Base-by-base conservation (phyloP, 352 stramenopile genomes). In the Phytophthora citrophthora region DNA sequence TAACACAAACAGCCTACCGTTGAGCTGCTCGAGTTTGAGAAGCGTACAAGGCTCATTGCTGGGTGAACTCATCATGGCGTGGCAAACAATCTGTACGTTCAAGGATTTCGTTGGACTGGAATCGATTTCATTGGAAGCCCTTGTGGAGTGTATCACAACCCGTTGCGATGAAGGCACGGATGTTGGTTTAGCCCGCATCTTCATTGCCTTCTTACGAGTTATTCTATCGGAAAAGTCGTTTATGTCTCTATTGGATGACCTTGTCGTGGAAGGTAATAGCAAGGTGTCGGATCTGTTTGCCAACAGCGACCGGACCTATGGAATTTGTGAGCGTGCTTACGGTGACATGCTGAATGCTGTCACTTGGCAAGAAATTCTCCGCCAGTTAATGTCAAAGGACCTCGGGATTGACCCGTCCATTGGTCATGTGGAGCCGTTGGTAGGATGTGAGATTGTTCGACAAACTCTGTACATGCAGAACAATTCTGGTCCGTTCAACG, bases 341-440 rank as follows among this genome's bases (percentile, higher is more conserved):
- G 67, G 75, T n/a, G 86, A 93, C 24, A 83, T 90, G 64, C 40
- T 95, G 43, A 91, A 88, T 68, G 74, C 79, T 18, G 70, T 93
- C n/a, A 93, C 84, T 3, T 95, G 87, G 87, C 87, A 90, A 61
- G 87, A 95, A 38, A 91, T 93, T 63, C 73, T 95, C 26, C 83
- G 87, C 4, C 83, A 93, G 46, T 60, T 93, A 5, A 91, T 95
- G 83, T 82, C 85, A 3, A 92, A 94, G 51, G 83, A 91, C 62
- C 64, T 94, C 8, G 82, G 76, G 8, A 88, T 92, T 6, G 85
- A 94, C 44, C 68, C 85, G 8, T 86, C 81, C 1, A 90, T 94
- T 44, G 85, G 85, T 9, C 83, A 78, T 34, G 81, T 86, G 6
- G 86, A 93, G 46, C 77, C 86, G 9, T 72, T 94, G 8, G 77